Percentiles rank a stretch among this genome's conserved stretches.
Conservation (phyloP, 176 grass and related monocot species). For the Melocanna baccifera region DNA sequence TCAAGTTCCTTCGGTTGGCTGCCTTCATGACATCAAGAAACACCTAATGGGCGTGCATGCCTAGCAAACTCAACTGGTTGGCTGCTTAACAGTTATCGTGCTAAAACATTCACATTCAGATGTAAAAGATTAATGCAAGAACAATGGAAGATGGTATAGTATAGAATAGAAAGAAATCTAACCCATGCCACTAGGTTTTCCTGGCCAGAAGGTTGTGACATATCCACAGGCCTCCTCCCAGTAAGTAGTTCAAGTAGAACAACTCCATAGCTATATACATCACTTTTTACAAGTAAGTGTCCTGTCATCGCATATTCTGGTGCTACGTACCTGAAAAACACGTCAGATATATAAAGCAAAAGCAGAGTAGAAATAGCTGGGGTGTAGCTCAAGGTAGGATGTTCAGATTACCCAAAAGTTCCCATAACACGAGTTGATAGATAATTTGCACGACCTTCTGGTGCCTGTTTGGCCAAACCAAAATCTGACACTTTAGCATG, state of each 20-base stretch:
- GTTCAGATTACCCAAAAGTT: constrained; percentile 82
- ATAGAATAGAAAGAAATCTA: constrained; percentile 37
- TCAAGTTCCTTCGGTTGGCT: background rate
- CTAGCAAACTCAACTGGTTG: background rate
- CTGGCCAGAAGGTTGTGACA: constrained; percentile 92
- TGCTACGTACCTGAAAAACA: constrained; percentile 84
- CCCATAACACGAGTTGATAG: constrained; percentile 99
- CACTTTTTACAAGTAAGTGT: constrained; percentile 97
- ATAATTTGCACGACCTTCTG: constrained; percentile 84
- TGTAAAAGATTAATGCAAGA: constrained; percentile 7
- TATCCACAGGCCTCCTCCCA: constrained; percentile 87
- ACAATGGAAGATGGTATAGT: background rate
- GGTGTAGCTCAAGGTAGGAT: background rate
- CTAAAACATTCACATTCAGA: background rate
- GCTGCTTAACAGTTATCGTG: background rate
- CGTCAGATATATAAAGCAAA: constrained; percentile 22
- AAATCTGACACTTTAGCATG: constrained; percentile 99
- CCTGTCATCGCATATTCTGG: constrained; percentile 99
- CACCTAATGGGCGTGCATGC: background rate
- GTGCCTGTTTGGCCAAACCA: constrained; percentile 95
- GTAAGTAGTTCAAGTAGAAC: constrained; percentile 95
- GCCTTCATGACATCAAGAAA: background rate
- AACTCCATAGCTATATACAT: constrained; percentile 99
- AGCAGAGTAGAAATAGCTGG: constrained; percentile 16
- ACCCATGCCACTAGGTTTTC: constrained; percentile 99